Evolutionary conservation across 345 rosid genomes (phyloP), one percentile per base, ranked within the genome.

Genomic region (Populus euphratica): DNA sequence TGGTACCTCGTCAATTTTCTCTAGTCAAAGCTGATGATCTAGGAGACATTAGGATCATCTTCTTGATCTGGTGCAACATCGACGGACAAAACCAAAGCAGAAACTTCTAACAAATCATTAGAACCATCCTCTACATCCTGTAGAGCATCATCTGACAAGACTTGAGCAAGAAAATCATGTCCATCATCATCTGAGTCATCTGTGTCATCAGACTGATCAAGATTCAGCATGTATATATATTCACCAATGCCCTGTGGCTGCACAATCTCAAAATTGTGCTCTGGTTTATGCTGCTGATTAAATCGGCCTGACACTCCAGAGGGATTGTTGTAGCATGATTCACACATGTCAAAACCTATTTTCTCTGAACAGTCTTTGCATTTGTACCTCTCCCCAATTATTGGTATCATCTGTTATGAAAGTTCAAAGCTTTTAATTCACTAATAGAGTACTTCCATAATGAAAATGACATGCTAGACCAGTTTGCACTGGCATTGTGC

Each of bases 281-380:
- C 79, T 20, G 73, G 73, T 31, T 39, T 69, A 69, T 76, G 73
- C 54, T 54, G 73, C 50, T 76, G 79, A 68, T 69, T 76, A 35
- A 76, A 76, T 18, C 79, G 73, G 10, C 79, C 79, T 7, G 41
- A 54, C 0, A 76, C 4, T 27, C 54, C 27, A 49, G 79, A 52
- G 8, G 73, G 73, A 54, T 39, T 76, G 0, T 52, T 54, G 73
- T 68, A 27, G 67, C 79, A 76, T 12, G 65, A 14, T 68, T 69
- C 79, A 68, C 79, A 69, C 1, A 68, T 54, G 47, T 76, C 79
- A 36, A 35, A 69, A 17, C 79, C 73, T 54, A 76, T 38, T 38
- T 5, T 5, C 54, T 76, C 73, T 36, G 56, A 35, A 52, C 79
- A 68, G 61, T 76, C 79, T 76, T 56, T 76, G 73, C 79, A 76